Evolutionary conservation across 208 protist genomes (phyloP).

Genomic region (Leishmania aethiopica): DNA sequence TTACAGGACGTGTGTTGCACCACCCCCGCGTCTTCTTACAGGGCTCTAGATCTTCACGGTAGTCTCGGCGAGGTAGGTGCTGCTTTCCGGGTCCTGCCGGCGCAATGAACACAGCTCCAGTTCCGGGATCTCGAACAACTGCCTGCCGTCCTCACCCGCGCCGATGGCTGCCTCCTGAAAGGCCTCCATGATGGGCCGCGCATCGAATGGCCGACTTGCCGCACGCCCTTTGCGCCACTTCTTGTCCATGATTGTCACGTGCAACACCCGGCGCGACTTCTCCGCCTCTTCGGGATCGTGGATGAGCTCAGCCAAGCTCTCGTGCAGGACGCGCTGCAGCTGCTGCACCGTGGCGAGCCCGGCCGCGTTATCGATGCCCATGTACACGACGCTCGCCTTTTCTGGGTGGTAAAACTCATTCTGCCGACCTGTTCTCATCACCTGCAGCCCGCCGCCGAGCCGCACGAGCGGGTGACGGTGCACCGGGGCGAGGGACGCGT

Average conservation of each 20-base stretch:
- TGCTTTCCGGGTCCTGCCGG: conserved; percentile 20
- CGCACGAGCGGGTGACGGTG: conserved; percentile 30
- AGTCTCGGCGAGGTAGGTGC: conserved; percentile 38
- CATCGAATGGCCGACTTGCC: conserved; percentile 40
- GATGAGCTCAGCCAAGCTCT: conserved; percentile 63
- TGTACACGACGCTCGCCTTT: conserved; percentile 78
- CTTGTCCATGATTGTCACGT: conserved; percentile 84
- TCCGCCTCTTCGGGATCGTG: conserved; percentile 40
- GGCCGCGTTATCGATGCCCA: conserved; percentile 52
- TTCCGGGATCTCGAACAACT: conserved; percentile 26
- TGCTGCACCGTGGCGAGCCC: conserved; percentile 31
- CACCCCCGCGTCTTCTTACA: background rate
- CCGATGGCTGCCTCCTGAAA: conserved; percentile 28
- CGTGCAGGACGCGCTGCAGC: conserved; percentile 53
- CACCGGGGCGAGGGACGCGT: background rate
- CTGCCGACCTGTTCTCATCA: conserved; percentile 38
- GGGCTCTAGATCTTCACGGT: conserved; percentile 26
- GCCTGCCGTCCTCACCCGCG: conserved; percentile 22
- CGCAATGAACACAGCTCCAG: conserved; percentile 44
- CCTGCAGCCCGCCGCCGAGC: conserved; percentile 52
- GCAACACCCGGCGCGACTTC: conserved; percentile 40
- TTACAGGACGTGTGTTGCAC: background rate
- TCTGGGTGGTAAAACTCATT: conserved; percentile 29
- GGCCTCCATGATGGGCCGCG: conserved; percentile 32
- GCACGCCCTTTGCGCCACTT: conserved; percentile 55